phyloP scores from a whole-genome alignment of 1,284 basidiomycete species.

The Filobasidium uniguttulatum region DNA sequence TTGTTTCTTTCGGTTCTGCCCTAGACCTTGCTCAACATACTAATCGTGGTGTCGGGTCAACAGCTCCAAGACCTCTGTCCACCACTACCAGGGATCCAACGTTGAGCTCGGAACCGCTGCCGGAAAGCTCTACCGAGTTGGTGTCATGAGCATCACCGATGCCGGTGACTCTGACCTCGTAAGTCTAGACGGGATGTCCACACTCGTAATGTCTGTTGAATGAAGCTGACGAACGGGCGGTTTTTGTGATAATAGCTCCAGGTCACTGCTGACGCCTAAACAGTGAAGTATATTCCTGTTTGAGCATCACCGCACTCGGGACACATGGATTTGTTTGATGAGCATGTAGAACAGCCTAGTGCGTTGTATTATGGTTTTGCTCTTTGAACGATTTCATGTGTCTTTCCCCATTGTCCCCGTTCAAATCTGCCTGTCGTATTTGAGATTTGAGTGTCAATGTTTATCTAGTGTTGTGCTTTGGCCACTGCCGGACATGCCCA shows the following conservation, averaged over 20 bases:
- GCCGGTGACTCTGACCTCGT: conserved; percentile 91
- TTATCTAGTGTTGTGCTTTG: too few relatives aligned
- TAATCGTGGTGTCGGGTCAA: neutral
- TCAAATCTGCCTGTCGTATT: too few relatives aligned
- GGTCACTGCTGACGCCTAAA: neutral
- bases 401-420: too few relatives aligned
- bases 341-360: too few relatives aligned
- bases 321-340: too few relatives aligned
- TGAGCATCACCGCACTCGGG: too few relatives aligned
- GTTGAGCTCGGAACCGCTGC: conserved; percentile 97
- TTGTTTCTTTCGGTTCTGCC: neutral
- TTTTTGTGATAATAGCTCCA: neutral
- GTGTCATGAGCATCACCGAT: conserved; percentile 95
- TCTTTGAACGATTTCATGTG: too few relatives aligned
- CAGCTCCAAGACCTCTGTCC: conserved; percentile 81
- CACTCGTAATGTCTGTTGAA: neutral
- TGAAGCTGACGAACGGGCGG: too few relatives aligned
- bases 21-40: neutral
- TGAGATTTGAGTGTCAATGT: too few relatives aligned
- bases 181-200: conserved; percentile 20
- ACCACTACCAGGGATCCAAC: conserved; percentile 94
- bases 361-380: too few relatives aligned
- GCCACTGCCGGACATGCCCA: too few relatives aligned
- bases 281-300: too few relatives aligned
- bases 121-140: conserved; percentile 98